phyloP scores from a whole-genome alignment of 2,329 filamentous ascomycete genomes.

The Diaporthe citri region DNA sequence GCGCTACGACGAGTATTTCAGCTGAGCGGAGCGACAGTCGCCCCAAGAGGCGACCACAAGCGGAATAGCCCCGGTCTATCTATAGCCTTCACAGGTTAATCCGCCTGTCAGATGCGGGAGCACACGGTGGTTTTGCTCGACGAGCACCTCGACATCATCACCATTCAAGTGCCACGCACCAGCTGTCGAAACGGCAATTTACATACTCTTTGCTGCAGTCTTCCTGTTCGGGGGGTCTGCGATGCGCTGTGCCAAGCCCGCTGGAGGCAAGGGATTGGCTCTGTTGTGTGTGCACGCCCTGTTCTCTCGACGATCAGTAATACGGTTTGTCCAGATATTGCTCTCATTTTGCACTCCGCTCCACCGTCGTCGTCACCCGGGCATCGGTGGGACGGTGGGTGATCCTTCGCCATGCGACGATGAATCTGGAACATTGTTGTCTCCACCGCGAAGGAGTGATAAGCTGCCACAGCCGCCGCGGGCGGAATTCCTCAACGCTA shows the following conservation, averaged over 20 bases:
- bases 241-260: not conserved
- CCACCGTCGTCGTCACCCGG: constrained; percentile 16
- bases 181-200: not conserved
- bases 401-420: constrained; percentile 30
- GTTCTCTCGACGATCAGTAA: constrained; percentile 10
- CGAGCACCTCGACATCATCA: not conserved
- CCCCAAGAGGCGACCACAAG: constrained; percentile 18
- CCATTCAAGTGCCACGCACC: not conserved
- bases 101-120: constrained; percentile 17
- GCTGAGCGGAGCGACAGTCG: constrained; percentile 18
- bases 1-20: constrained; percentile 24
- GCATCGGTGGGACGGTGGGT: constrained; percentile 20
- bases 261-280: not conserved
- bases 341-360: constrained; percentile 5
- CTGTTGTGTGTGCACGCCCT: not conserved
- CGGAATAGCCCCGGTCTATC: constrained; percentile 25
- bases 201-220: constrained; percentile 4
- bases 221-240: not conserved
- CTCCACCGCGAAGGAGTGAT: constrained; percentile 28
- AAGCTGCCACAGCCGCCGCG: constrained; percentile 14
- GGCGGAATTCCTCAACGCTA: not conserved
- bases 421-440: constrained; percentile 3
- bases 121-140: constrained; percentile 1
- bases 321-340: not conserved
- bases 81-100: constrained; percentile 30